phyloP scores from a whole-genome alignment of 1,284 basidiomycete species.

The Cutaneotrichosporon sp. region DNA sequence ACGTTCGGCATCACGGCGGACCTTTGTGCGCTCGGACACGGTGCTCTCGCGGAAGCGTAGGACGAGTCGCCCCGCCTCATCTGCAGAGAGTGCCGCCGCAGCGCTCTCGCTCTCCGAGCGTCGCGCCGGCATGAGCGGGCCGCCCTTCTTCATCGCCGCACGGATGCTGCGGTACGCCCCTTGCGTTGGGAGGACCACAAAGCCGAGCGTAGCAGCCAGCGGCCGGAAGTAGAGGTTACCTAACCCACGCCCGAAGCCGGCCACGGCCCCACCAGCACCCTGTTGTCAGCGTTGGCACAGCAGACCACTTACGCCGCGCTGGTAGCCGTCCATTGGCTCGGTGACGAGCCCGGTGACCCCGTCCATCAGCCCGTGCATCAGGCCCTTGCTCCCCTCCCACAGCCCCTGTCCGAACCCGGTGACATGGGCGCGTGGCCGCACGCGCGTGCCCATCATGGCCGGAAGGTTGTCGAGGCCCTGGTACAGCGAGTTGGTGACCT shows the following conservation, averaged over 20 bases:
- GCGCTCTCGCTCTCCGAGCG: not conserved
- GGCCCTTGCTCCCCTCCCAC: constrained; percentile 55
- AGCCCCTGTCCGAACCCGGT: constrained; percentile 57
- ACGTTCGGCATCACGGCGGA: not conserved
- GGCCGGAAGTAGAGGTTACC: not conserved
- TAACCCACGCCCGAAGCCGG: not conserved
- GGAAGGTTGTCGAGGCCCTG: constrained; percentile 59
- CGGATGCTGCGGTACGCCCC: constrained; percentile 4
- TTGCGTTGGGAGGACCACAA: not conserved
- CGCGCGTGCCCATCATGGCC: constrained; percentile 56
- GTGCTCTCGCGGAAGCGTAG: not conserved
- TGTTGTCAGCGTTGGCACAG: not conserved
- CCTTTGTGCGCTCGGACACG: not conserved
- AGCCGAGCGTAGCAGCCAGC: not conserved
- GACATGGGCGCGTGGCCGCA: constrained; percentile 55
- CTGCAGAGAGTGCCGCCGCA: not conserved
- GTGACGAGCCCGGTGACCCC: constrained; percentile 60
- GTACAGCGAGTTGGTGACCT: constrained; percentile 56
- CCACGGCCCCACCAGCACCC: constrained; percentile 16
- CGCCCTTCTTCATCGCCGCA: not conserved
- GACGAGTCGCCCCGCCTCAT: not conserved
- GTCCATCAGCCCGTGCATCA: constrained; percentile 57
- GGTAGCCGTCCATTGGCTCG: constrained; percentile 52
- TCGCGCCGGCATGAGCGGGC: not conserved
- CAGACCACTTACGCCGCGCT: constrained; percentile 31